phyloP scores from a whole-genome alignment of 2,329 filamentous ascomycete species.

The Dactylonectria macrodidyma region DNA sequence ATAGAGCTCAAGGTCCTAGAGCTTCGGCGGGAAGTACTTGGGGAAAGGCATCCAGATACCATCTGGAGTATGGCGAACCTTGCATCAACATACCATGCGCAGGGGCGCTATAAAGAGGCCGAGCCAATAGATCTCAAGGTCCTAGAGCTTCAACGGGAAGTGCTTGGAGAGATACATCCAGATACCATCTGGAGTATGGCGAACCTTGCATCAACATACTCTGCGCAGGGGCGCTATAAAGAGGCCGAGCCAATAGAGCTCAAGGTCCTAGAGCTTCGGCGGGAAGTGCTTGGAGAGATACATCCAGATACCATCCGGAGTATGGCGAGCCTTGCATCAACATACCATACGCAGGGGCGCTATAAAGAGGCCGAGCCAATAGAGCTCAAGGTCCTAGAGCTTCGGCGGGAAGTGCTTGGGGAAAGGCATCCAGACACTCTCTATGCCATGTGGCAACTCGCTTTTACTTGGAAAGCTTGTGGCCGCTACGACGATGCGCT shows the following conservation, averaged over 20 bases:
- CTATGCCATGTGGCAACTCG: not conserved
- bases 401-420: not conserved
- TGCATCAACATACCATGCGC: too few relatives aligned
- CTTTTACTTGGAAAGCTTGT: not conserved
- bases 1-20: not conserved
- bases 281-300: not conserved
- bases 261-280: not conserved
- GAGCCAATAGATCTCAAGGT: not conserved
- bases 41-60: too few relatives aligned
- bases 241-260: not conserved
- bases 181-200: constrained; percentile 17
- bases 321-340: not conserved
- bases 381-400: not conserved
- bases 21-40: not conserved
- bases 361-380: not conserved
- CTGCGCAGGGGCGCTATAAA: not conserved
- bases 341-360: not conserved
- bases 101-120: not conserved
- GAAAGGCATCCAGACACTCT: not conserved
- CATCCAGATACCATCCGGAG: not conserved
- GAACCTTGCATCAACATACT: not conserved
- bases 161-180: constrained; percentile 24
- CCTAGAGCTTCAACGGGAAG: not conserved
- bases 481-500: not conserved
- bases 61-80: too few relatives aligned